Evolutionary conservation across 2,329 filamentous ascomycete genomes (phyloP).

Genomic region (Acarospora socialis): DNA sequence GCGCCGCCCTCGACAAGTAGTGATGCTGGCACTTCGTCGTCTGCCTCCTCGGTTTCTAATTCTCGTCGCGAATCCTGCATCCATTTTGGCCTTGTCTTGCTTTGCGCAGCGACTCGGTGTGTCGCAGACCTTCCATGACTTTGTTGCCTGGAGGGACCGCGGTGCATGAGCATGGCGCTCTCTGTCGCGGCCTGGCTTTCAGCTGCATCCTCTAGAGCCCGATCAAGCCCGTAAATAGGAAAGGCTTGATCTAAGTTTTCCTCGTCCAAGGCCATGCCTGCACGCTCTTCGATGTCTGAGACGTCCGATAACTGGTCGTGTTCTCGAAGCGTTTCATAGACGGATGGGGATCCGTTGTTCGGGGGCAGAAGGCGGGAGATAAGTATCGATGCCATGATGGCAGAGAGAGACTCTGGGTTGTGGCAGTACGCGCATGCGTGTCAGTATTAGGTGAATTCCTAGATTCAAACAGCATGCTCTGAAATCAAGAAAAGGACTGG

Average conservation of each 20-base stretch:
- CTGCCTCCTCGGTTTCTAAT: slow-evolving; percentile 35
- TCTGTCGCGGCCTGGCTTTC: slow-evolving; percentile 34
- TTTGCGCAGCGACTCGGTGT: slow-evolving; percentile 13
- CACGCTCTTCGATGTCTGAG: slow-evolving; percentile 32
- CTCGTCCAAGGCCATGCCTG: slow-evolving; percentile 35
- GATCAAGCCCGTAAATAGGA: slow-evolving; percentile 42
- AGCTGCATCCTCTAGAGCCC: slow-evolving; percentile 37
- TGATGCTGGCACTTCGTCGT: slow-evolving; percentile 51
- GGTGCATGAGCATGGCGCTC: slow-evolving; percentile 26
- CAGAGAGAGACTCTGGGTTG: too few relatives aligned
- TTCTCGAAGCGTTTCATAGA: slow-evolving; percentile 20
- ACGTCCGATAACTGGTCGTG: slow-evolving; percentile 31
- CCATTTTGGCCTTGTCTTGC: slow-evolving; percentile 22
- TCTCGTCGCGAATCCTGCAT: slow-evolving; percentile 19
- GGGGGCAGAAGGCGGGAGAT: slow-evolving; percentile 35
- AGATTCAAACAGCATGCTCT: too few relatives aligned
- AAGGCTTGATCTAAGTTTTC: slow-evolving; percentile 36
- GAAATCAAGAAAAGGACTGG: too few relatives aligned
- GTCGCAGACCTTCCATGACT: slow-evolving; percentile 11
- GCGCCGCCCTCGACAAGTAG: slow-evolving; percentile 42
- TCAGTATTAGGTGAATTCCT: too few relatives aligned
- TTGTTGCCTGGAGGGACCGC: slow-evolving; percentile 17
- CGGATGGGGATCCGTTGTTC: slow-evolving; percentile 21
- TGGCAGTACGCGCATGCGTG: too few relatives aligned
- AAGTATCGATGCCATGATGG: slow-evolving; percentile 39